A percentile compares a stretch with the other conserved stretches of the same genome.
Conservation (phyloP, 164 flowering plant species). For the Sedum album region DNA sequence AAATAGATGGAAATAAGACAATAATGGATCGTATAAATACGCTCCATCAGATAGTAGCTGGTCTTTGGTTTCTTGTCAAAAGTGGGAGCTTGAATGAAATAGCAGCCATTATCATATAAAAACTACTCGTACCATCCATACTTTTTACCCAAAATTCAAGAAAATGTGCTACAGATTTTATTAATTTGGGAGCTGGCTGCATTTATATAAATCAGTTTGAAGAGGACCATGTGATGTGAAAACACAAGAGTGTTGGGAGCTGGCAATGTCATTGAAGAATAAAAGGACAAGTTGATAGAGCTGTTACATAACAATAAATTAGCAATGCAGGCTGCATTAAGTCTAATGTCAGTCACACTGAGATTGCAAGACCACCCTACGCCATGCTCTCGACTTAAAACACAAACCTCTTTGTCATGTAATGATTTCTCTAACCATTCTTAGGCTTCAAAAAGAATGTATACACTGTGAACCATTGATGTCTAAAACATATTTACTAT, state of each 20-base stretch:
- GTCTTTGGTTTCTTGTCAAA: too few species aligned
- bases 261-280: background rate
- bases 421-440: background rate
- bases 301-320: slow-evolving; percentile 3
- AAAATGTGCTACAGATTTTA: background rate
- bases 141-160: too few species aligned
- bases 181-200: background rate
- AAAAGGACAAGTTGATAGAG: background rate
- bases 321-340: background rate
- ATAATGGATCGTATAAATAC: too few species aligned
- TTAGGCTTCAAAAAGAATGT: background rate
- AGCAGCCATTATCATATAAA: too few species aligned
- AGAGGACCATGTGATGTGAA: background rate
- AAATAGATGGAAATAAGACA: too few species aligned
- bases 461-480: too few species aligned
- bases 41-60: too few species aligned
- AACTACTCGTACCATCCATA: background rate
- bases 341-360: background rate
- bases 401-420: background rate
- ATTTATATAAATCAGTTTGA: background rate
- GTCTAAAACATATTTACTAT: too few species aligned
- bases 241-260: background rate
- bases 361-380: background rate
- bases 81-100: too few species aligned
- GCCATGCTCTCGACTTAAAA: background rate